A percentile compares a stretch with the other conserved stretches of the same genome.
phyloP scores from a whole-genome alignment of 2,329 filamentous ascomycete genomes.

The Camillea tinctor region DNA sequence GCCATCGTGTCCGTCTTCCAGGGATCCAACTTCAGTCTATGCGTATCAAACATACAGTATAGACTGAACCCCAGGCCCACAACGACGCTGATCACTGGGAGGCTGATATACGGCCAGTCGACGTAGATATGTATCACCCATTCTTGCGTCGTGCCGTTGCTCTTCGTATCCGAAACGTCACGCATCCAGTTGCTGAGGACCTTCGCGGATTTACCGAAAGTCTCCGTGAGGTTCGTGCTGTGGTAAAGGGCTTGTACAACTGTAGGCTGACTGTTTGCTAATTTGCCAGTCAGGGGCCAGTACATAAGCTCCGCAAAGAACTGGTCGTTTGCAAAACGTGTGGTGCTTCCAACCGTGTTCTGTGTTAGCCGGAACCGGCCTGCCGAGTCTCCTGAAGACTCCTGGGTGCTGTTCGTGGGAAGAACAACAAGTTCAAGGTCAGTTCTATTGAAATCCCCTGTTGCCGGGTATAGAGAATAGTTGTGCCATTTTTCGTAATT shows the following conservation, averaged over 20 bases:
- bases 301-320: slow-evolving; percentile 8
- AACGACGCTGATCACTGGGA: slow-evolving; percentile 12
- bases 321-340: slow-evolving; percentile 9
- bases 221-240: slow-evolving; percentile 9
- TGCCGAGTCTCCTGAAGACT: neutral
- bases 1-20: slow-evolving; percentile 22
- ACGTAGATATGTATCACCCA: slow-evolving; percentile 20
- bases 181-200: slow-evolving; percentile 18
- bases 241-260: slow-evolving; percentile 12
- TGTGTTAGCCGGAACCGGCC: slow-evolving; percentile 11
- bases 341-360: slow-evolving; percentile 13
- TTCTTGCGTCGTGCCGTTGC: slow-evolving; percentile 7
- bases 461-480: neutral
- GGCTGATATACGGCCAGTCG: slow-evolving; percentile 21
- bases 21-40: slow-evolving; percentile 11
- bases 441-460: neutral
- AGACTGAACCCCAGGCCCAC: slow-evolving; percentile 13
- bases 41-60: slow-evolving; percentile 16
- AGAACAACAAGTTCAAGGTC: slow-evolving; percentile 14
- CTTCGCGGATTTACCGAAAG: slow-evolving; percentile 15
- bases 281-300: neutral
- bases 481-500: neutral
- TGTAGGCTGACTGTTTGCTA: neutral
- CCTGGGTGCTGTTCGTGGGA: neutral
- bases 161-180: slow-evolving; percentile 7